Evolutionary conservation across 768 basidiomycete genomes (phyloP).

Genomic region (Suillus paluster): DNA sequence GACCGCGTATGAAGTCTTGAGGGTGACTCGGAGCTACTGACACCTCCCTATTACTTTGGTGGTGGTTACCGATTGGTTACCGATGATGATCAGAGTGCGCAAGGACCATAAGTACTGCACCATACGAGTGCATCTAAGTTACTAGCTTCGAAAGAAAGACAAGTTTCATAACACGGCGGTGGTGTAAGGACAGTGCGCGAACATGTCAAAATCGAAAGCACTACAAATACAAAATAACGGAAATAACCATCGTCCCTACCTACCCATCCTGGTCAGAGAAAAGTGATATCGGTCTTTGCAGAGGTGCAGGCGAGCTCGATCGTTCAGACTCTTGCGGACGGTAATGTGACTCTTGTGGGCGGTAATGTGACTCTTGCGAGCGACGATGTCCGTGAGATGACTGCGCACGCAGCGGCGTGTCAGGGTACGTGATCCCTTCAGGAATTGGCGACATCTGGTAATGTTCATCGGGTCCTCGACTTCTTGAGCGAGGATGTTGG

Average conservation of each 20-base stretch:
- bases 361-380: conserved; percentile 14
- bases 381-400: conserved; percentile 26
- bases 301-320: conserved; percentile 31
- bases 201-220: not conserved
- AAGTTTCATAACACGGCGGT: not conserved
- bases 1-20: too few species aligned
- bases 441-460: conserved; percentile 34
- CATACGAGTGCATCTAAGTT: not conserved
- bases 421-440: conserved; percentile 30
- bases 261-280: conserved; percentile 18
- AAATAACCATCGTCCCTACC: not conserved
- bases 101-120: too few species aligned
- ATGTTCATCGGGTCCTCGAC: conserved; percentile 6
- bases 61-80: too few species aligned
- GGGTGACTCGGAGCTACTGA: too few species aligned
- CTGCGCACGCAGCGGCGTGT: conserved; percentile 25
- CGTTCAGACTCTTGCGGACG: conserved; percentile 14
- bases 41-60: too few species aligned
- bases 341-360: too few species aligned
- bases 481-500: conserved; percentile 8
- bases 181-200: not conserved
- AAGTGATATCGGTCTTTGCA: conserved; percentile 34
- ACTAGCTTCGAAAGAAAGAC: not conserved
- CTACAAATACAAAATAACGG: not conserved
- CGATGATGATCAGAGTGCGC: too few species aligned